Conservation (phyloP, 73 alveolate genomes). For the Paramecium primaurelia region DNA sequence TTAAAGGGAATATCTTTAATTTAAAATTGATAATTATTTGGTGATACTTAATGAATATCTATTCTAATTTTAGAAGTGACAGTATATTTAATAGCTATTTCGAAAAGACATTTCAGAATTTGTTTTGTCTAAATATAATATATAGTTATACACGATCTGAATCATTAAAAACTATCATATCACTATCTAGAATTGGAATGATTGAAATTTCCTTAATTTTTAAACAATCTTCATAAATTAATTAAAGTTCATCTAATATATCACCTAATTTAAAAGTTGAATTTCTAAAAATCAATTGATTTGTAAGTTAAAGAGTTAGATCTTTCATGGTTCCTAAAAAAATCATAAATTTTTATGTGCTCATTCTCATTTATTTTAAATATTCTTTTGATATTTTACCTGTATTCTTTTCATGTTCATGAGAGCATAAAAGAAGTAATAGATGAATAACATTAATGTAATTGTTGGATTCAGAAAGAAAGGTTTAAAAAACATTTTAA, state of each 20-base stretch:
- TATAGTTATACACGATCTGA: neutral
- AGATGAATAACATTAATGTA: conserved; percentile 18
- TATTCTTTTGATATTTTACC: neutral
- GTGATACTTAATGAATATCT: conserved; percentile 1
- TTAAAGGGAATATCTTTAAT: neutral
- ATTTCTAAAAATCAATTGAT: neutral
- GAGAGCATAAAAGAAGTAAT: neutral
- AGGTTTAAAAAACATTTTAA: neutral
- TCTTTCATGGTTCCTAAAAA: neutral
- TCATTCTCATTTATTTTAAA: conserved; percentile 39
- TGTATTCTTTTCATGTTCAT: neutral
- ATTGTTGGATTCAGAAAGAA: conserved; percentile 46
- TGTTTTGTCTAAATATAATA: conserved; percentile 13
- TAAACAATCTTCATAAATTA: conserved; percentile 26
- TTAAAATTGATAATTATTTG: neutral
- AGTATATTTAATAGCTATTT: conserved; percentile 7
- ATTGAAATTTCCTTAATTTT: neutral
- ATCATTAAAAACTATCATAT: neutral
- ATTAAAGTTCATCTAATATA: neutral
- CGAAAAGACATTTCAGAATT: neutral
- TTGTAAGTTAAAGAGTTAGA: neutral
- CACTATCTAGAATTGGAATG: neutral
- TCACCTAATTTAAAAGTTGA: neutral
- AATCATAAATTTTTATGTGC: neutral
- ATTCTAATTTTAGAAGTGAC: neutral